Evolutionary conservation across 805 yeast genomes (phyloP).

Genomic region (Kluyveromyces starmeri): DNA sequence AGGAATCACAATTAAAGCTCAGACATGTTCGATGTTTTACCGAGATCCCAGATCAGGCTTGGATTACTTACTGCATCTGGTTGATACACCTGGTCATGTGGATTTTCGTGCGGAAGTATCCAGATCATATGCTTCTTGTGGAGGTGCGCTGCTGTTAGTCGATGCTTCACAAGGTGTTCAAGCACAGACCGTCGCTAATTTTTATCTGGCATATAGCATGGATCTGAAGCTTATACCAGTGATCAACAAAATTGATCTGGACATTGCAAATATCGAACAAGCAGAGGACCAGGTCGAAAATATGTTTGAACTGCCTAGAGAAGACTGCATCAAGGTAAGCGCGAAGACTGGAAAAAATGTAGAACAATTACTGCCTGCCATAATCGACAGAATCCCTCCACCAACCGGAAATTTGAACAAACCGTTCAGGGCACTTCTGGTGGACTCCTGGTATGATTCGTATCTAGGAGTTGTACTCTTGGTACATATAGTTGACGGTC

Average conservation of each 20-base stretch:
- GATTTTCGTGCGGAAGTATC: conserved; percentile 86
- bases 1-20: conserved; percentile 96
- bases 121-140: conserved; percentile 91
- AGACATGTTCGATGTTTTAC: conserved; percentile 91
- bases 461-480: conserved; percentile 85
- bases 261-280: conserved; percentile 65
- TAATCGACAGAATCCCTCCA: conserved; percentile 71
- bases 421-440: conserved; percentile 50
- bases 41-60: conserved; percentile 41
- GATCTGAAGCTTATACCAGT: conserved; percentile 77
- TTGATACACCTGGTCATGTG: conserved; percentile 97
- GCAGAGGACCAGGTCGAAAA: conserved; percentile 80
- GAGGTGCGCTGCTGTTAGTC: conserved; percentile 81
- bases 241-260: conserved; percentile 85
- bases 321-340: conserved; percentile 74
- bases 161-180: conserved; percentile 97
- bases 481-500: conserved; percentile 80
- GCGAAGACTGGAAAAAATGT: conserved; percentile 89
- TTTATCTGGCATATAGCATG: conserved; percentile 80
- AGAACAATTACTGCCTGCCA: conserved; percentile 67
- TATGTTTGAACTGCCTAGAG: conserved; percentile 69
- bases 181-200: conserved; percentile 98
- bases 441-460: conserved; percentile 97
- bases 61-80: conserved; percentile 81
- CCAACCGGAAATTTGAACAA: conserved; percentile 57